These are phyloP conservation scores for Sporothrix globosa DNA, from an alignment of 2,329 filamentous ascomycete species.

Conservation along the genomic window DNA sequence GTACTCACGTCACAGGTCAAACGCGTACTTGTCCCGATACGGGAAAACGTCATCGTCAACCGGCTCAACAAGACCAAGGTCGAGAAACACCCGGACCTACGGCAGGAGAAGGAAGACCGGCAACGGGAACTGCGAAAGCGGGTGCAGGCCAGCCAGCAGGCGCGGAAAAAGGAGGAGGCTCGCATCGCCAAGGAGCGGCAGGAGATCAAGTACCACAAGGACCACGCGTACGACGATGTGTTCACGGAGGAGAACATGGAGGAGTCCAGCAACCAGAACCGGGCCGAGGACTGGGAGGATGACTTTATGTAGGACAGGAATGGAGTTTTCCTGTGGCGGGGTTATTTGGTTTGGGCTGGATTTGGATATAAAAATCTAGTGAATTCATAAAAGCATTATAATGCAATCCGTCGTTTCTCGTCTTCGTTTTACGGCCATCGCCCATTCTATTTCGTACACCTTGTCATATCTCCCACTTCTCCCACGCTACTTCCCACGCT, in stretches of 20 bases:
- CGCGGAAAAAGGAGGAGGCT: slow-evolving; percentile 76
- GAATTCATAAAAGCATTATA: slow-evolving; percentile 16
- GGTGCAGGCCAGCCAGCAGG: slow-evolving; percentile 66
- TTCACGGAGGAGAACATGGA: slow-evolving; percentile 82
- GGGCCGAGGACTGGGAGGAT: slow-evolving; percentile 75
- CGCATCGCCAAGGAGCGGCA: slow-evolving; percentile 75
- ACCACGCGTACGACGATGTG: slow-evolving; percentile 96
- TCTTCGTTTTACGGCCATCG: not conserved
- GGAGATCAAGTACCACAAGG: slow-evolving; percentile 90
- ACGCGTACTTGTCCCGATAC: slow-evolving; percentile 74
- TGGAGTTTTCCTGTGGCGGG: too few relatives aligned
- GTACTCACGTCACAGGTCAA: slow-evolving; percentile 61
- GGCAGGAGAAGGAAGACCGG: slow-evolving; percentile 78
- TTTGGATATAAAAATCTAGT: not conserved
- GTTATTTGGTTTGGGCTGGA: not conserved
- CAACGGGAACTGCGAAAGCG: slow-evolving; percentile 70
- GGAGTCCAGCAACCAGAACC: slow-evolving; percentile 80
- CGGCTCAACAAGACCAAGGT: slow-evolving; percentile 96
- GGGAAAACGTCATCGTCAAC: slow-evolving; percentile 92
- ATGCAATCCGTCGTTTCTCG: not conserved
- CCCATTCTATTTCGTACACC: slow-evolving; percentile 11
- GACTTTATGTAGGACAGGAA: slow-evolving; percentile 77
- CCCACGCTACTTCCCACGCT: not conserved
- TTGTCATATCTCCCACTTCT: not conserved
- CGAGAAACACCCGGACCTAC: slow-evolving; percentile 83